phyloP scores from a whole-genome alignment of 345 rosid genomes.

The Brassica rapa region DNA sequence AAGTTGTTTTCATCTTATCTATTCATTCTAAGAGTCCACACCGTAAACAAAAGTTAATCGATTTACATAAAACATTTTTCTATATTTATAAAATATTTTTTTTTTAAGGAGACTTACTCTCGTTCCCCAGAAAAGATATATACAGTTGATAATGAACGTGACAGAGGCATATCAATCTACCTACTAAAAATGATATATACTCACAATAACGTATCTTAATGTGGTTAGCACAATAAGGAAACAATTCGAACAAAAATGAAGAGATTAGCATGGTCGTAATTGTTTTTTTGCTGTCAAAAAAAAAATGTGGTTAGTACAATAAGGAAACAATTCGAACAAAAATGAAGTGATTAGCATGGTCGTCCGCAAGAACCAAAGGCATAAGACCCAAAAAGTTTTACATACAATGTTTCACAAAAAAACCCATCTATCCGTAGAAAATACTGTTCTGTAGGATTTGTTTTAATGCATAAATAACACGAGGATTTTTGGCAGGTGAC shows the following conservation, averaged over 20 bases:
- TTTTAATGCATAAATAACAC: conserved; percentile 36
- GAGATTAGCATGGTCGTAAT: not conserved
- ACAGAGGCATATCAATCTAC: not conserved
- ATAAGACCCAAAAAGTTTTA: too few relatives aligned
- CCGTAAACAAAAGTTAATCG: not conserved
- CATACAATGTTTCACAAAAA: not conserved
- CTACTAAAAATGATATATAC: not conserved
- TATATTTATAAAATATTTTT: not conserved
- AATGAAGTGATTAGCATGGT: too few relatives aligned
- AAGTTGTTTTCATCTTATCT: not conserved
- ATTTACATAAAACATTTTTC: not conserved
- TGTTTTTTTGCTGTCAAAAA: too few relatives aligned
- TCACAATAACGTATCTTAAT: not conserved
- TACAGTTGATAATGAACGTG: not conserved
- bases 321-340: too few relatives aligned
- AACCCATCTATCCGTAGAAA: not conserved
- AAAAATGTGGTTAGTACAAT: too few relatives aligned
- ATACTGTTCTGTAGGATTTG: not conserved
- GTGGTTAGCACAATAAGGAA: not conserved
- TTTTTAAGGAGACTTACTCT: not conserved
- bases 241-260: not conserved
- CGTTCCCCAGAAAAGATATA: not conserved
- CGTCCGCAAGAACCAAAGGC: too few relatives aligned
- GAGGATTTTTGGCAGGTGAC: conserved; percentile 40
- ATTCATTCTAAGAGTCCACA: not conserved